phyloP scores from a whole-genome alignment of 495 filamentous ascomycete species.

The Oleoguttula mirabilis region DNA sequence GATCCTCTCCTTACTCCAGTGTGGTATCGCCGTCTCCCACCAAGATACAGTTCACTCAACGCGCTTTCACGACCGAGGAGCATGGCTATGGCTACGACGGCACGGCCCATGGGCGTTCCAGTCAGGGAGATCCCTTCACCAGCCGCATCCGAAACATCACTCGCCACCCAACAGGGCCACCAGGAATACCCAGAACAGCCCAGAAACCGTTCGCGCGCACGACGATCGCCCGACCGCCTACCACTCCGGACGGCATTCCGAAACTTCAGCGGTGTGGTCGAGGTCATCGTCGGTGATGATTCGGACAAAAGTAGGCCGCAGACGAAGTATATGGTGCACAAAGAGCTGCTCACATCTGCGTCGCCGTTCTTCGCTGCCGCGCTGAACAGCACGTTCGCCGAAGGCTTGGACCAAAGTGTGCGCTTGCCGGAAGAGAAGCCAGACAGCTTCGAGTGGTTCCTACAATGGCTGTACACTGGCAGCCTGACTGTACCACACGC shows the following conservation, averaged over 20 bases:
- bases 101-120: not conserved
- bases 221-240: conserved; percentile 8
- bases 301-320: conserved; percentile 1
- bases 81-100: conserved; percentile 4
- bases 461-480: conserved; percentile 37
- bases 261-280: conserved; percentile 23
- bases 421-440: conserved; percentile 30
- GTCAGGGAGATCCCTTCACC: conserved; percentile 10
- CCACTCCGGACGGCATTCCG: conserved; percentile 19
- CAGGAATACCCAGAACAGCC: conserved; percentile 7
- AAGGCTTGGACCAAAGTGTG: conserved; percentile 31
- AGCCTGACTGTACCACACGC: conserved; percentile 16
- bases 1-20: conserved; percentile 14
- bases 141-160: conserved; percentile 10
- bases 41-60: no score
- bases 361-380: conserved; percentile 41
- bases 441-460: conserved; percentile 34
- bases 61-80: not conserved
- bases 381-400: conserved; percentile 36
- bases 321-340: conserved; percentile 33
- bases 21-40: conserved; percentile 12
- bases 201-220: conserved; percentile 10
- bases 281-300: conserved; percentile 28
- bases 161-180: not conserved
- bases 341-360: conserved; percentile 30